Evolutionary conservation across 1,284 basidiomycete species (phyloP).

Genomic region (Pseudozyma sp.): DNA sequence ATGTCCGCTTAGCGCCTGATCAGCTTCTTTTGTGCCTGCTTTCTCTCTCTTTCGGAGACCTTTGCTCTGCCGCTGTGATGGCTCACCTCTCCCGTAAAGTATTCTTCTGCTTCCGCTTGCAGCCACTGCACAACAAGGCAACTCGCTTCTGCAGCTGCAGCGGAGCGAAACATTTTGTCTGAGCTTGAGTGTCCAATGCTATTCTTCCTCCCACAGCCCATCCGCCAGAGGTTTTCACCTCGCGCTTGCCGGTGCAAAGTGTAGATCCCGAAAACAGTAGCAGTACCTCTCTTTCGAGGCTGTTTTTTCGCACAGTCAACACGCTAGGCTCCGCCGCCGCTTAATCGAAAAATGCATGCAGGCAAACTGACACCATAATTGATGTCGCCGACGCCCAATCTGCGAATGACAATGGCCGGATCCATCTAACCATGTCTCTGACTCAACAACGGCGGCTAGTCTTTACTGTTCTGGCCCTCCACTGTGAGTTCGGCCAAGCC

Average conservation of each 20-base stretch:
- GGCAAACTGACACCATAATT: constrained; percentile 7
- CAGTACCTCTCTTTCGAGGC: constrained; percentile 3
- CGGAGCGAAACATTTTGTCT: constrained; percentile 8
- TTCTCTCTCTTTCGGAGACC: not conserved
- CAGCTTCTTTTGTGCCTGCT: not conserved
- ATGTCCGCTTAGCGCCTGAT: constrained; percentile 17
- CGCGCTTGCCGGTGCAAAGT: constrained; percentile 8
- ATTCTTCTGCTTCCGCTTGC: constrained; percentile 21
- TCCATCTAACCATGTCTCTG: constrained; percentile 13
- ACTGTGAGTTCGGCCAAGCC: constrained; percentile 3
- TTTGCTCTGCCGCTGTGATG: not conserved
- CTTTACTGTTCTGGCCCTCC: constrained; percentile 4
- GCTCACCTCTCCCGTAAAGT: not conserved
- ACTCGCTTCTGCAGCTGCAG: not conserved
- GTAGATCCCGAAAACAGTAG: constrained; percentile 21
- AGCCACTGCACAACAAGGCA: constrained; percentile 1
- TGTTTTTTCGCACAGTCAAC: not conserved
- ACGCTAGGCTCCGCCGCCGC: constrained; percentile 6
- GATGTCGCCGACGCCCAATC: constrained; percentile 12
- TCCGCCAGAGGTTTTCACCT: not conserved
- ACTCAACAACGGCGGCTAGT: constrained; percentile 4
- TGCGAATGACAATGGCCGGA: constrained; percentile 8
- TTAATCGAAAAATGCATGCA: constrained; percentile 6
- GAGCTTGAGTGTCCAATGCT: not conserved
- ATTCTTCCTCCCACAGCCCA: not conserved